Evolutionary conservation across 805 yeast species (phyloP), one percentile per base, ranked within the genome.

Genomic region (Ogataea neopini): DNA sequence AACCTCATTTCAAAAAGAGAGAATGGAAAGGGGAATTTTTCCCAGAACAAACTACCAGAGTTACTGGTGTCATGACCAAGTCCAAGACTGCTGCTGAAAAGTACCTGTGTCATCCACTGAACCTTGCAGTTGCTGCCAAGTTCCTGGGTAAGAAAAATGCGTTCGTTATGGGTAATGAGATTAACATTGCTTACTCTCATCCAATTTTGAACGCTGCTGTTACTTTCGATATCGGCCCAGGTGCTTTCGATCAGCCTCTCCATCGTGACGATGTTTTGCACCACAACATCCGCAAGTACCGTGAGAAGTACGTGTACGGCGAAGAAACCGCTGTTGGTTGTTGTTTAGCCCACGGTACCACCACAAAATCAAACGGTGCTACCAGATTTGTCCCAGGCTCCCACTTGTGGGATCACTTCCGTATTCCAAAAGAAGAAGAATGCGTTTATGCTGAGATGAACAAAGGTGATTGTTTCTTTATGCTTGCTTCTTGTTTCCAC

Each of bases 351-450:
- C 51, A 52, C 11, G 57, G 52, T 8, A 55, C 51, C 22, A 45
- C 63, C 13, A 63, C 64, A 13, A 56, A 52, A 38, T 61, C 41
- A 19, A 63, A 63, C 44, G 68, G 68, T 15, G 68, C 65, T 20
- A 63, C 68, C 8, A 56, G 64, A 40, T 47, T 61, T 10, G 56
- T 63, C 42, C 64, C 66, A 10, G 66, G 67, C 5, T 58, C 63
- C 13, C 68, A 63, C 43, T 48, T 63, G 25, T 63, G 67, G 67
- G 66, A 49, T 15, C 49, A 44, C 30, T 52, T 39, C 25, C 48
- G 53, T 23, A 28, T 47, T n/a, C 62, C 63, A 13, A 42, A 38
- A 25, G 56, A 52, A 10, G 53, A 49, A 4, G 48, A 50, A 30
- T 43, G 36, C 4, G 34, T 29, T 17, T 59, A 60, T 32, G 60